A percentile compares a stretch with the other conserved stretches of the same genome.
phyloP scores from a whole-genome alignment of 75 land plant genomes.

The Chamaecyparis obtusa region DNA sequence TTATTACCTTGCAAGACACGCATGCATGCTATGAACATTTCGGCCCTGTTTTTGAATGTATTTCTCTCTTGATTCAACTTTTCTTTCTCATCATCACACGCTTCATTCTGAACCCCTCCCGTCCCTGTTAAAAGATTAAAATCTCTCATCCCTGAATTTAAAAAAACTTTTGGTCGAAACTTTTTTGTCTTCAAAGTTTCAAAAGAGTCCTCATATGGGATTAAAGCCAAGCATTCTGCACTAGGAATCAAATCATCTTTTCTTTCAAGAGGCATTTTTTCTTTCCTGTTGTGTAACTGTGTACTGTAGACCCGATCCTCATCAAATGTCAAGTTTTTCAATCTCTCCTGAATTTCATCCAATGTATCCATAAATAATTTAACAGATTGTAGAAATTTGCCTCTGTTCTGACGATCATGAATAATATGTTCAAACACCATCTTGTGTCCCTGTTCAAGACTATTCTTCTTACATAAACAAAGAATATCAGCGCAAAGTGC shows the following conservation, averaged over 20 bases:
- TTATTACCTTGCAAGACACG: slow-evolving; percentile 33
- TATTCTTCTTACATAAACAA: background rate
- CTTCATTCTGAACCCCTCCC: background rate
- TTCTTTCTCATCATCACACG: slow-evolving; percentile 2
- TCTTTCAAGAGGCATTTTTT: slow-evolving; percentile 15
- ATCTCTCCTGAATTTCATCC: background rate
- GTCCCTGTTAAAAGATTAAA: slow-evolving; percentile 24
- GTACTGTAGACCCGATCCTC: background rate
- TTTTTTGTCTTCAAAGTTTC: slow-evolving; percentile 14
- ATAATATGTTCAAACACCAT: background rate
- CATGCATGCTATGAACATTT: slow-evolving; percentile 31
- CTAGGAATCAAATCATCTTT: background rate
- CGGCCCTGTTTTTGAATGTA: slow-evolving; percentile 16
- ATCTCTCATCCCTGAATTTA: slow-evolving; percentile 19
- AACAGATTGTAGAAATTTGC: background rate
- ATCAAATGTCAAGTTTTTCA: background rate
- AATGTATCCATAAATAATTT: no score
- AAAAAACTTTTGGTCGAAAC: slow-evolving; percentile 21
- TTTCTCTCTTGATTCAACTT: slow-evolving; percentile 22
- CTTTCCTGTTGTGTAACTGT: background rate
- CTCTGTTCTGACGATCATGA: background rate
- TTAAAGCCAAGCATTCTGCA: background rate
- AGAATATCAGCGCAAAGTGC: background rate
- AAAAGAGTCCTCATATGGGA: slow-evolving; percentile 22
- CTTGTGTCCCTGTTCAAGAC: background rate